Percentiles rank a stretch among this genome's conserved stretches.
These are phyloP conservation scores for Aureobasidium mangrovei DNA, from an alignment of 2,329 filamentous ascomycete genomes.

Conservation along the genomic window DNA sequence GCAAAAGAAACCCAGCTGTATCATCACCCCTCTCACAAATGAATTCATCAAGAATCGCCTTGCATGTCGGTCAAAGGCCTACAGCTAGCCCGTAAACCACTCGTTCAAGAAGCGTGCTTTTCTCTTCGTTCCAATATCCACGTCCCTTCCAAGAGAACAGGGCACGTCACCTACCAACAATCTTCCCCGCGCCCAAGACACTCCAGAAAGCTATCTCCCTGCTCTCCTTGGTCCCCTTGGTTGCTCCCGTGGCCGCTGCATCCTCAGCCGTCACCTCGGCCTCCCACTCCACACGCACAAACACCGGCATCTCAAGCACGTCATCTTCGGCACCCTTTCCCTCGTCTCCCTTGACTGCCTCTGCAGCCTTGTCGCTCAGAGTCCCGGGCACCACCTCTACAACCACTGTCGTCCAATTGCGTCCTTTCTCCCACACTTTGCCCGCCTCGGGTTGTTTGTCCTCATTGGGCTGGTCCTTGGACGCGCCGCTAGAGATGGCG, in stretches of 20 bases:
- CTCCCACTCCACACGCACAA: constrained; percentile 88
- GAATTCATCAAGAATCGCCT: too few species aligned
- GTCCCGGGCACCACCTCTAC: constrained; percentile 69
- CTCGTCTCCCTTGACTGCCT: constrained; percentile 20
- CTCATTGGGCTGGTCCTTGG: constrained; percentile 26
- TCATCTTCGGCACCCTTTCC: constrained; percentile 48
- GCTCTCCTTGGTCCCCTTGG: constrained; percentile 61
- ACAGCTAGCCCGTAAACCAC: too few species aligned
- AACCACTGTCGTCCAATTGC: constrained; percentile 92
- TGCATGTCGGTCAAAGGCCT: too few species aligned
- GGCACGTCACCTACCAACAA: constrained; percentile 33
- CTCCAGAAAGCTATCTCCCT: constrained; percentile 93
- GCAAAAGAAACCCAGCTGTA: too few species aligned
- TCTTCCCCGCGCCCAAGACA: constrained; percentile 78
- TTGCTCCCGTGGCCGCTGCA: constrained; percentile 28
- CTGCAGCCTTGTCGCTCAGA: constrained; percentile 19
- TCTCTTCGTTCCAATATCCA: too few species aligned
- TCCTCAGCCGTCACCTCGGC: constrained; percentile 54
- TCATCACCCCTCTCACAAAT: too few species aligned
- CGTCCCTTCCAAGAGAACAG: background rate
- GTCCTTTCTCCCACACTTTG: constrained; percentile 89
- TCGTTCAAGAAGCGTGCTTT: too few species aligned
- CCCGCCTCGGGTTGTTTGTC: constrained; percentile 68
- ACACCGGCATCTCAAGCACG: constrained; percentile 82
- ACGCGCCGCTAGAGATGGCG: constrained; percentile 28